Conservation (phyloP, 192 early-diverging fungal genomes). For the Gonapodya sp. region DNA sequence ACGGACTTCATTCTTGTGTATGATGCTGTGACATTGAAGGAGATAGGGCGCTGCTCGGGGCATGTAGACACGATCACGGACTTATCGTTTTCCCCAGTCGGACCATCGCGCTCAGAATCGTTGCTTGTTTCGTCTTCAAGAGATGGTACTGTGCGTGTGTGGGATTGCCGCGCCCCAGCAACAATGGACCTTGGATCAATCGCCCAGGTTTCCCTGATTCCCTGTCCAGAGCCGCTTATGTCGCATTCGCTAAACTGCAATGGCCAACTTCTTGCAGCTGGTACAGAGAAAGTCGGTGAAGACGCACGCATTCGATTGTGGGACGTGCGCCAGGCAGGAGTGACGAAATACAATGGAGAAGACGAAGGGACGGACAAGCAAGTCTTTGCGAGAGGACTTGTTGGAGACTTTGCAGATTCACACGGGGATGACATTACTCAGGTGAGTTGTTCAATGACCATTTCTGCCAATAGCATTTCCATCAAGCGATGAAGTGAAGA, state of each 20-base stretch:
- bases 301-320: neutral
- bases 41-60: neutral
- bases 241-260: neutral
- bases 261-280: neutral
- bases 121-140: neutral
- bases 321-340: neutral
- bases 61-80: neutral
- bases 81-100: neutral
- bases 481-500: neutral
- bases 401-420: neutral
- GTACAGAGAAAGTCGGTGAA: neutral
- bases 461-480: neutral
- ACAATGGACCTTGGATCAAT: too few species aligned
- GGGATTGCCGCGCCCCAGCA: neutral
- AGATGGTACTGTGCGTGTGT: neutral
- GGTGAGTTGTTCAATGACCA: neutral
- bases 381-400: neutral
- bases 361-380: neutral
- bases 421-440: neutral
- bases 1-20: neutral
- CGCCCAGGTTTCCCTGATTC: neutral
- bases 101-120: neutral
- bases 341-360: neutral
- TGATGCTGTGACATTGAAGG: neutral
- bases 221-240: neutral